Evolutionary conservation across 805 yeast genomes (phyloP), one percentile per base, ranked within the genome.

Genomic region (Candida multigemmis): DNA sequence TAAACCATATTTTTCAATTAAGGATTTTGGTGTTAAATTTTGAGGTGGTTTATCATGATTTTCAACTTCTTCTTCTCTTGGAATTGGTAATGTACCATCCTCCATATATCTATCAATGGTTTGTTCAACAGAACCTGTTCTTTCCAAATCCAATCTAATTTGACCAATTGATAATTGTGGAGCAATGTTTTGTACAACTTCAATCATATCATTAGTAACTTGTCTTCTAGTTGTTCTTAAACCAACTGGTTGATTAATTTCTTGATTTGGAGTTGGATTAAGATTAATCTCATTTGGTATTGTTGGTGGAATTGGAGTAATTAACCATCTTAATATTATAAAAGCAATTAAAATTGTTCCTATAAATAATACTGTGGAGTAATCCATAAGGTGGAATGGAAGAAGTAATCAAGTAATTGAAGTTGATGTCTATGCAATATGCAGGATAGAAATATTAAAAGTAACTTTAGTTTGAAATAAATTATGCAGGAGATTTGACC

Each of bases 141-240:
- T 62, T 42, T 77, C 74, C 35, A 91, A 65, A 47, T 81, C 94
- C 35, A 65, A 62, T 34, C 76, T 63, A 34, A 91, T 84, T 46
- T 82, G 93, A 6, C 70, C 81, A 4, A 55, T 66, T 2, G 81
- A 63, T 17, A 83, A 56, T 12, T 63, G 61, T 4, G 96, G 96
- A 0, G 86, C 94, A 30, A 89, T 62, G 22, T 85, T 74, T 40
- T 75, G 81, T 2, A 89, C 96, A 0, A 82, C 77, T 36, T 80
- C 91, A 23, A 89, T 65, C 97, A 89, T 89, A 31, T 70, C 71
- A 4, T 60, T 61, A 3, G 78, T 74, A 13, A 79, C 76, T 9
- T 49, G 56, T 31, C 82, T 66, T 24, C 66, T 21, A 31, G 28
- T 19, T 15, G 13, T 9, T 7, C 19, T 14, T 33, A 31, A 12